Base-by-base conservation (phyloP, 768 basidiomycete genomes). In the Lyophyllum semitale region DNA sequence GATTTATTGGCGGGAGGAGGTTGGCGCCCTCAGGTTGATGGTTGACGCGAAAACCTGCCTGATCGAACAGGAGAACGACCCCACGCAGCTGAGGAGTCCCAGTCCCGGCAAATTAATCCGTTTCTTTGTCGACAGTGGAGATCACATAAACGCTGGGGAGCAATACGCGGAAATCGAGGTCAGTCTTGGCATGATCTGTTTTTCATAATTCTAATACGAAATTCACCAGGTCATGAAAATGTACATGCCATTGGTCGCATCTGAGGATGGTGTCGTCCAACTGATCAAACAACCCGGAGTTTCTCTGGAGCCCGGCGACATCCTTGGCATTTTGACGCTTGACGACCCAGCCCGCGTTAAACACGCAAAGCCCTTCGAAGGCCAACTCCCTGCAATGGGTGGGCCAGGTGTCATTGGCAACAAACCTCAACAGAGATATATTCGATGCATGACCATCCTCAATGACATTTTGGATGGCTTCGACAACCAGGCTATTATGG, bases 31-130 rank as follows among this genome's bases (percentile, higher is more conserved):
- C 62, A 78, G 92, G 61, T 70, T 98, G 67, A 93, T 94, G 87
- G 88, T 99, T 56, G 96, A 99, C 73, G 84, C 94, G 50, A 96
- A 98, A 81, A 99, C 97, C 15, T 97, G 95, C 70, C 80, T 98
- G 75, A 95, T 99, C 63, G 97, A 98, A 72, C 95, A 98, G 74
- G 97, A 99, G 81, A 98, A 98, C 64, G 97, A 99, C 66, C 97
- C 97, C 15, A 99, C 97, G 22, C 96, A 98, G 71, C 79, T 98
- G 43, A 82, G 97, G 63, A 94, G 91, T 66, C 97, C 97, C 8
- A 93, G 89, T 73, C 97, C 97, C 9, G 97, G 97, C 33, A 99
- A 99, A 74, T 84, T 99, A 46, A 84, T 99, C 52, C 84, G 95
- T 30, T 95, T 89, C 78, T 84, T 98, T 59, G 87, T 98, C 60